Conservation (phyloP, 2,329 filamentous ascomycete species). For the Verticillium albo-atrum region DNA sequence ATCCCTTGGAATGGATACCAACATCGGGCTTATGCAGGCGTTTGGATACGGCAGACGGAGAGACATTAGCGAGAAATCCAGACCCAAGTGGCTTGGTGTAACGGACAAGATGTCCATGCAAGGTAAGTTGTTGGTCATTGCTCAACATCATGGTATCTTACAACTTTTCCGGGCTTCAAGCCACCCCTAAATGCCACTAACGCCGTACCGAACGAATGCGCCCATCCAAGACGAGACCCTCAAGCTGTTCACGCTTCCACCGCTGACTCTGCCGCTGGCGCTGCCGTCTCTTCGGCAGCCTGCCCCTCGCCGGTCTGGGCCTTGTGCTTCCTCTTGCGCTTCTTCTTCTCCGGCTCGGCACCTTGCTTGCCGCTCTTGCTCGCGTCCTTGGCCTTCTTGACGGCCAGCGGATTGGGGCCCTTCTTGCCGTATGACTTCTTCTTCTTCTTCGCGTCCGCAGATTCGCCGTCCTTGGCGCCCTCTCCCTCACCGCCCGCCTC, state of each 20-base stretch:
- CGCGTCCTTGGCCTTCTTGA: conserved; percentile 63
- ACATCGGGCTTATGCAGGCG: too few species aligned
- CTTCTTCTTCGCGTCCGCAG: conserved; percentile 44
- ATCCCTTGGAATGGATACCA: too few species aligned
- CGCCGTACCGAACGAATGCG: neutral
- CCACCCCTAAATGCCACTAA: neutral
- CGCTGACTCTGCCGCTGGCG: neutral
- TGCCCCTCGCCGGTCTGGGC: conserved; percentile 21
- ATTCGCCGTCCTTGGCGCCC: conserved; percentile 13
- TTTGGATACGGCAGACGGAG: too few species aligned
- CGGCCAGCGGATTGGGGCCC: conserved; percentile 65
- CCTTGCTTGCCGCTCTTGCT: conserved; percentile 13
- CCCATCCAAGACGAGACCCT: neutral
- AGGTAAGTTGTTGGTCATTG: neutral
- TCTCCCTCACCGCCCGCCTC: conserved; percentile 21
- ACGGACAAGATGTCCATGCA: neutral
- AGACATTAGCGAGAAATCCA: too few species aligned
- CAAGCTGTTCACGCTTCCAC: neutral
- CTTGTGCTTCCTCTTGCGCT: conserved; percentile 31
- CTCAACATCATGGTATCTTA: conserved; percentile 1
- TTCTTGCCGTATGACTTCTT: conserved; percentile 58
- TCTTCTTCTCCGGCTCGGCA: conserved; percentile 25
- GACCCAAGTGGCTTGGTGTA: neutral
- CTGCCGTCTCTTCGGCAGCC: conserved; percentile 7
- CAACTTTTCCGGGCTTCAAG: neutral